Percentiles rank a stretch among this genome's conserved stretches.
These are phyloP conservation scores for Candida xiaguanensis DNA, from an alignment of 805 yeast species.

Conservation along the genomic window DNA sequence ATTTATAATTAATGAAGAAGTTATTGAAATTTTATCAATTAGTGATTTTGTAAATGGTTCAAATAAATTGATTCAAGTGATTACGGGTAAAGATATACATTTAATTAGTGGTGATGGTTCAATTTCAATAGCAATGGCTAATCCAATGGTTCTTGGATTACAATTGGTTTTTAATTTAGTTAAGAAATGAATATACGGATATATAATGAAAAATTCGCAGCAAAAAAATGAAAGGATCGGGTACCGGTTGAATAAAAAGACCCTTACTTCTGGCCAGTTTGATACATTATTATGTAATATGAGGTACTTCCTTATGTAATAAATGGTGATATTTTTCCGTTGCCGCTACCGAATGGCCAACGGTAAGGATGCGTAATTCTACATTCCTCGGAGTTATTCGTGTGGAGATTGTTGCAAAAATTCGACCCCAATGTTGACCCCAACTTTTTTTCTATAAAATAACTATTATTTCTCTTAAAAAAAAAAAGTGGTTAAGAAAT, in stretches of 20 bases:
- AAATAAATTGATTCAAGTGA: slow-evolving; percentile 58
- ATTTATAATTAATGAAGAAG: slow-evolving; percentile 56
- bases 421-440: too few species aligned
- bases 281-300: too few species aligned
- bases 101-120: slow-evolving; percentile 18
- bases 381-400: neutral
- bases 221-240: too few species aligned
- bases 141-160: slow-evolving; percentile 59
- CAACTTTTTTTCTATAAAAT: neutral
- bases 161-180: slow-evolving; percentile 47
- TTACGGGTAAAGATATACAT: slow-evolving; percentile 64
- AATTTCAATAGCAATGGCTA: slow-evolving; percentile 46
- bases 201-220: neutral
- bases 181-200: neutral
- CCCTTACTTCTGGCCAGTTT: too few species aligned
- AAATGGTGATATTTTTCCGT: too few species aligned
- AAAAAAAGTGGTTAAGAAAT: slow-evolving; percentile 12
- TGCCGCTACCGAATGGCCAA: too few species aligned
- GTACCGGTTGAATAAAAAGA: neutral
- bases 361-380: neutral
- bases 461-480: too few species aligned
- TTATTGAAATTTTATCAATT: slow-evolving; percentile 66
- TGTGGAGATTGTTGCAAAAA: too few species aligned
- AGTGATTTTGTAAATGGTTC: slow-evolving; percentile 42
- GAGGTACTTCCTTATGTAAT: too few species aligned